Evolutionary conservation across 768 basidiomycete genomes (phyloP), one percentile per base, ranked within the genome.

Genomic region (Kwoniella pini): DNA sequence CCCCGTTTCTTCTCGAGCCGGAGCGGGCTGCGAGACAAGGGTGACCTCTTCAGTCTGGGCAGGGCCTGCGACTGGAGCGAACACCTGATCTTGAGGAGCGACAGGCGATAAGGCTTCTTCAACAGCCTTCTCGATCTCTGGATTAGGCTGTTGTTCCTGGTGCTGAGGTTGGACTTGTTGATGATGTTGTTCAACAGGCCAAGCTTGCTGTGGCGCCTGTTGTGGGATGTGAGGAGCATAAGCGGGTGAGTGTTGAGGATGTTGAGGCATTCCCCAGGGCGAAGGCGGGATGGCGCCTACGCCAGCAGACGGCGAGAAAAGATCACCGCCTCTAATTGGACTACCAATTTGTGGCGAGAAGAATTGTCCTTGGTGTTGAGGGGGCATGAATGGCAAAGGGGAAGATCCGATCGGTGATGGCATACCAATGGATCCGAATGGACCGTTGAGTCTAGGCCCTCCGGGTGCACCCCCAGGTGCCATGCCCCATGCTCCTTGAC

Each of bases 231-330:
- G 48, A 13, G 30, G 48, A 33, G 48, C 48, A 28, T 50, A 50
- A 21, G 48, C 48, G 31, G 48, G 48, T 31, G 48, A 52, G 7
- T 39, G 44, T 48, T 57, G 55, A 26, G 49, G 62, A 15, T 43
- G 52, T 43, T 71, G 74, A 28, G 68, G 63, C 11, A 59, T 44
- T 15, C 52, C 68, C 75, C 75, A 73, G 1, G 73, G 73, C 22
- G 70, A 73, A 38, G 55, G 19, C 13, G 69, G 75, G n/a, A 68
- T 58, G 7, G 65, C 66, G n/a, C 69, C 69, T 3, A 64, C 69
- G 6, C 70, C 70, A 30, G 64, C 59, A 26, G 67, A 65, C 38
- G 70, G 70, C 0, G 70, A 68, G 57, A 68, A 71, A 22, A 68
- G 50, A 31, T 66, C 69, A 15, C 43, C 56, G 27, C 44, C 43